Evolutionary conservation across 73 alveolate species (phyloP).

Genomic region (Tetrahymena thermophila): DNA sequence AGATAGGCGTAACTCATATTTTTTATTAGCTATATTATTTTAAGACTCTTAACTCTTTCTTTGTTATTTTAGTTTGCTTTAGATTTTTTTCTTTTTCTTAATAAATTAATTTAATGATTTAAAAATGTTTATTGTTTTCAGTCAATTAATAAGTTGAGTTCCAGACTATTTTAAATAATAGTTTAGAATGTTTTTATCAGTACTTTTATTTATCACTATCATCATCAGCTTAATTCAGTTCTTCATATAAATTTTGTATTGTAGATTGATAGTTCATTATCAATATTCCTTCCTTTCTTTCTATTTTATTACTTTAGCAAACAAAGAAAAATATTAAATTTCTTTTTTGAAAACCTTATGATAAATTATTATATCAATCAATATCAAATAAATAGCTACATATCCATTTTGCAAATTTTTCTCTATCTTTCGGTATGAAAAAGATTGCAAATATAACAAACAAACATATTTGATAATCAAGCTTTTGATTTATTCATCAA

Average conservation of each 20-base stretch:
- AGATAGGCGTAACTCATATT: conserved; percentile 51
- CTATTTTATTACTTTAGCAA: background rate
- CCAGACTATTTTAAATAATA: background rate
- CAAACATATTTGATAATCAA: background rate
- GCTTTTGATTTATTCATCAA: too few species aligned
- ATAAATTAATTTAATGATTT: background rate
- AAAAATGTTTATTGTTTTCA: background rate
- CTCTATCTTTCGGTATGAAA: background rate
- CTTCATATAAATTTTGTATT: background rate
- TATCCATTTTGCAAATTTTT: background rate
- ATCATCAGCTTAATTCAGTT: background rate
- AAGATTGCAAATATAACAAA: background rate
- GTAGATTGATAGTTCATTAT: background rate
- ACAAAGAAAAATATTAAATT: background rate
- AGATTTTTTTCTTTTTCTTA: background rate
- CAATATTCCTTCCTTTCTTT: too few species aligned
- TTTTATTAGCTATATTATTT: background rate
- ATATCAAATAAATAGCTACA: background rate
- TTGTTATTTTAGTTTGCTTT: background rate
- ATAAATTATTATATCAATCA: too few species aligned
- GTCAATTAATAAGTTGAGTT: background rate
- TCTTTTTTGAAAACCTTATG: background rate
- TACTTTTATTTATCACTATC: background rate
- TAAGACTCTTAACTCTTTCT: background rate
- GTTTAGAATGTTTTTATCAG: background rate